Percentiles rank a stretch among this genome's conserved stretches.
Conservation (phyloP, 768 basidiomycete species). For the Boletus barrowsii region DNA sequence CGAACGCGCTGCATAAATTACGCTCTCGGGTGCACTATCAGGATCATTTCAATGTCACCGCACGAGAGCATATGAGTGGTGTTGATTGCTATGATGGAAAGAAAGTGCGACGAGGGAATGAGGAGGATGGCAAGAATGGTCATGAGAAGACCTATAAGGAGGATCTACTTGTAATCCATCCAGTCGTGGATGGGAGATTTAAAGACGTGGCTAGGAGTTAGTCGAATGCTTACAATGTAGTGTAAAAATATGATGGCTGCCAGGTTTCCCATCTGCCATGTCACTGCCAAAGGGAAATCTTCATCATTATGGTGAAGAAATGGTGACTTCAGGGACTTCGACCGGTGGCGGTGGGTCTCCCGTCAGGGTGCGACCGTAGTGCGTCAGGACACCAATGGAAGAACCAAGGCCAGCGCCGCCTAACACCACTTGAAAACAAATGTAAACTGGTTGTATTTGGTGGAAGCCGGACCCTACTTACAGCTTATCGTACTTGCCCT, state of each 20-base stretch:
- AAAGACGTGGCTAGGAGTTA: slow-evolving; percentile 46
- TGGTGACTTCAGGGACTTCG: slow-evolving; percentile 33
- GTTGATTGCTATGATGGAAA: slow-evolving; percentile 74
- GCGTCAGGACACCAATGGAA: slow-evolving; percentile 54
- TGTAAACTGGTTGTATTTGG: background rate
- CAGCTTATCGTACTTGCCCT: slow-evolving; percentile 59
- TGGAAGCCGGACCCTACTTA: slow-evolving; percentile 32
- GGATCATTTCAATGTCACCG: slow-evolving; percentile 56
- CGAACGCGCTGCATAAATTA: slow-evolving; percentile 40
- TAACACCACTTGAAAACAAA: slow-evolving; percentile 51
- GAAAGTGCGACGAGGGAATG: slow-evolving; percentile 38
- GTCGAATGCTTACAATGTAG: slow-evolving; percentile 12
- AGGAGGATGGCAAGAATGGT: slow-evolving; percentile 11
- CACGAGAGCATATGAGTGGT: slow-evolving; percentile 71
- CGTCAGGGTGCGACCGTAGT: slow-evolving; percentile 50
- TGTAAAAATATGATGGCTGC: slow-evolving; percentile 1
- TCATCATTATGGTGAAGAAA: slow-evolving; percentile 3
- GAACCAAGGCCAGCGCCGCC: slow-evolving; percentile 72
- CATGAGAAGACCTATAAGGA: slow-evolving; percentile 29
- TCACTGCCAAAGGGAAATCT: background rate
- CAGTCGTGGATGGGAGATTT: slow-evolving; percentile 64
- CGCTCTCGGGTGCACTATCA: slow-evolving; percentile 54
- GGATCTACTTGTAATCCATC: slow-evolving; percentile 58
- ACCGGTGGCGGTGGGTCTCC: slow-evolving; percentile 50
- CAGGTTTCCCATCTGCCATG: background rate